A percentile compares a stretch with the other conserved stretches of the same genome.
Evolutionary conservation across 345 rosid species (phyloP).

Genomic region (Lepidium didymum): DNA sequence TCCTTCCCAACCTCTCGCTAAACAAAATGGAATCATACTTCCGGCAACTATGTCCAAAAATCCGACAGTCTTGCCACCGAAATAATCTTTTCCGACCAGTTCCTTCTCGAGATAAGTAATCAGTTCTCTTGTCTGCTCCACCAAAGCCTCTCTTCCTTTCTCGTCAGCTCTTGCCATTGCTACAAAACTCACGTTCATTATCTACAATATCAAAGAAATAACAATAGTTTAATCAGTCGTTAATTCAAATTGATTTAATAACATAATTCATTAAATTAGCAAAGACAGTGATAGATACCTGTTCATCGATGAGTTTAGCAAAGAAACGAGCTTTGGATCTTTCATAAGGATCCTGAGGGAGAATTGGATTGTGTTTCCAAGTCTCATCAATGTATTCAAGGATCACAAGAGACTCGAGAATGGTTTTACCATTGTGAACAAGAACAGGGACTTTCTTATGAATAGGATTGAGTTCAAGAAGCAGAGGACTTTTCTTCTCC

Average conservation of each 20-base stretch:
- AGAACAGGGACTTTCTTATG: constrained; percentile 45
- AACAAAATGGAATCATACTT: constrained; percentile 26
- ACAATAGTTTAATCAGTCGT: not conserved
- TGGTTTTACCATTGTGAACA: constrained; percentile 37
- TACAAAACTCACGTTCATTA: not conserved
- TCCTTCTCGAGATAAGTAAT: constrained; percentile 29
- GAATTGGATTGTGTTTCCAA: constrained; percentile 34
- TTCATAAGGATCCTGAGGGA: constrained; percentile 37
- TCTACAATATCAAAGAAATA: not conserved
- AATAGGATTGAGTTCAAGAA: constrained; percentile 34
- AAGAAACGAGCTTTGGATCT: constrained; percentile 40
- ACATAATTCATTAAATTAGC: not conserved
- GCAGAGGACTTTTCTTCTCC: constrained; percentile 30
- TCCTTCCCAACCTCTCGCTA: constrained; percentile 25
- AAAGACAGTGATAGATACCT: constrained; percentile 6
- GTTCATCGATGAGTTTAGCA: constrained; percentile 31
- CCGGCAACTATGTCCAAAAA: constrained; percentile 29
- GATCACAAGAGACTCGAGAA: constrained; percentile 34
- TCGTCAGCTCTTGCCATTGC: constrained; percentile 7
- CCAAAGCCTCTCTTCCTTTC: constrained; percentile 2
- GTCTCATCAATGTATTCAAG: constrained; percentile 47
- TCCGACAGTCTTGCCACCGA: constrained; percentile 32
- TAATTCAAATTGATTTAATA: not conserved
- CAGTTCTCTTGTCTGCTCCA: constrained; percentile 22
- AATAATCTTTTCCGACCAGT: constrained; percentile 33